Evolutionary conservation across 495 filamentous ascomycete genomes (phyloP), one percentile per base, ranked within the genome.

Genomic region (Aspergillus steynii): DNA sequence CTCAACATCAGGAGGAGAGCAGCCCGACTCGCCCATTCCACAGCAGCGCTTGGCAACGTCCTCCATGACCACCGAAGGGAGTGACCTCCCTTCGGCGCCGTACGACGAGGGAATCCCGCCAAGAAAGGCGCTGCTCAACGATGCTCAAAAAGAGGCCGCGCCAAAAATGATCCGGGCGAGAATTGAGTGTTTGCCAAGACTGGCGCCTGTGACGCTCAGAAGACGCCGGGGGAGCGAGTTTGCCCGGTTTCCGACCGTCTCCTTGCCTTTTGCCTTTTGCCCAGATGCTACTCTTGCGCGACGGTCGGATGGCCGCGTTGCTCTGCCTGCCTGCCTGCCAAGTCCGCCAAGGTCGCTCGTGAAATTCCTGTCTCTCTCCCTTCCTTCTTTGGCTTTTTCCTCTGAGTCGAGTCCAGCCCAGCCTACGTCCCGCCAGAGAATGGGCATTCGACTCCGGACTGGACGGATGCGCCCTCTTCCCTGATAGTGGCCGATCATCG

Each of bases 11-110:
- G 56, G 48, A 34, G 56, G 48, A 50, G 46, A 42, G 20, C 20
- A 51, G 25, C 50, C 58, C 53, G 54, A 62, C 26, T 32, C 28
- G 50, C 32, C 50, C 66, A 66, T 69, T 64, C 66, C 66, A 69
- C 63, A 58, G 48, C 66, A 69, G 61, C 54, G 56, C 66, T 69
- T 69, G 66, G 66, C 66, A 69, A 69, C 61, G 66, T 60, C 34
- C 32, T 12, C 48, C 10, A 47, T 52, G 52, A 58, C 62, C 50
- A 32, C 50, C 48, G 1, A 46, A 46, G 8, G 42, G 42, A 15
- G 15, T 46, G 42, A 46, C 42, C 42, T 8, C 42, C 42, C 42
- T 46, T 15, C 42, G 42, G 42, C 42, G 42, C 52, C 52, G 52
- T 55, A 58, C 56, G 25, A 29, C 56, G 15, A 29, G 29, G 29